Base-by-base conservation (phyloP, 2,329 filamentous ascomycete genomes). In the Tolypocladium inflatum region DNA sequence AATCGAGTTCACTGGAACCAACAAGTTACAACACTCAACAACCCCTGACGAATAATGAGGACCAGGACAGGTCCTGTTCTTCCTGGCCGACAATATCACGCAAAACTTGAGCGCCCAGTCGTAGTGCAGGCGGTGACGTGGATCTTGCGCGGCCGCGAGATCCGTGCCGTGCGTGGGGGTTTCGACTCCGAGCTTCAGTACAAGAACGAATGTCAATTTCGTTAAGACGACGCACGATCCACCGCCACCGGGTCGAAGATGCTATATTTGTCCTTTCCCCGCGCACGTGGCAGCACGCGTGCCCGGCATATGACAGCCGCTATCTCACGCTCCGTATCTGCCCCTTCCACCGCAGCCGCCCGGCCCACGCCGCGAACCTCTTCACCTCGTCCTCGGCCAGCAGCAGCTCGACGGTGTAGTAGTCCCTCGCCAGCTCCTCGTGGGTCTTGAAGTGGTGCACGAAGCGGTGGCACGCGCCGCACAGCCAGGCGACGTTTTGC, bases 401-500 rank as follows among this genome's bases (percentile, higher is more conserved):
- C 61, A 96, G 76, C 63, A 80, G 72, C 57, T 93, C 89, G 8
- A 94, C 83, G 0, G 85, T 92, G 73, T 85, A 90, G 68, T 80
- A 91, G 57, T 86, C 75, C 64, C 81, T 78, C 17, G 90, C 91
- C 63, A 96, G 73, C 65, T 89, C 89, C 78, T 95, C 90, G 68
- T 94, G 90, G 5, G 74, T 78, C 39, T 84, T 86, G 67, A 91
- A 82, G 43, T 83, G 76, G 75, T 95, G 91, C 69, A 95, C 89
- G 68, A 90, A 91, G 48, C 81, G 83, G 75, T 96, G 91, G 66
- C 91, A 96, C 2, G 90, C 88, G 55, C 90, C 79, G 72, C 91
- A 95, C 63, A 96, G 73, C 90, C 90, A 95, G 15, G 91, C 90
- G 23, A 94, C 91, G 68, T 85, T 91, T 66, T 89, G 84, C 70